phyloP scores from a whole-genome alignment of 352 stramenopile genomes.

The Pythium sukuiense region DNA sequence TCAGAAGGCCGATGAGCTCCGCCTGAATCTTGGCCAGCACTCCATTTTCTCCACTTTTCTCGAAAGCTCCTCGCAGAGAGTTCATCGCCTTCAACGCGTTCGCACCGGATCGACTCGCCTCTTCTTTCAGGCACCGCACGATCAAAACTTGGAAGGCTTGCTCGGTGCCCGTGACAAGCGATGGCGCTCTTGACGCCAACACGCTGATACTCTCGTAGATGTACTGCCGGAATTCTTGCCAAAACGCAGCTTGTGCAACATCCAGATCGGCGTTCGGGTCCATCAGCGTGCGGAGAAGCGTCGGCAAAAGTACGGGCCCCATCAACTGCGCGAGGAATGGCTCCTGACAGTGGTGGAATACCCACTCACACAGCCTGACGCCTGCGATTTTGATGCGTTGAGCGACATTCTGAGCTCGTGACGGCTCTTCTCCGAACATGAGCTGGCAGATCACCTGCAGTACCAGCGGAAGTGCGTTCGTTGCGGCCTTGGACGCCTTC shows the following conservation, averaged over 20 bases:
- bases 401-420: conserved; percentile 44
- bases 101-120: conserved; percentile 46
- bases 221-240: conserved; percentile 54
- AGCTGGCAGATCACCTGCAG: conserved; percentile 75
- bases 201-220: conserved; percentile 62
- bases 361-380: conserved; percentile 58
- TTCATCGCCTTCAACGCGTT: conserved; percentile 71
- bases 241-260: conserved; percentile 39
- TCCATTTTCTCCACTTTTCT: conserved; percentile 20
- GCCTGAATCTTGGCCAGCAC: conserved; percentile 43
- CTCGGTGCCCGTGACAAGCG: conserved; percentile 47
- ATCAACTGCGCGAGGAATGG: conserved; percentile 49
- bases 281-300: conserved; percentile 61
- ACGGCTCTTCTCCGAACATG: conserved; percentile 64
- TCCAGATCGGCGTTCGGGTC: conserved; percentile 60
- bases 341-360: conserved; percentile 48
- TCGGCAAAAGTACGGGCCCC: conserved; percentile 68
- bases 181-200: conserved; percentile 39
- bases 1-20: conserved; percentile 56
- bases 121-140: conserved; percentile 58
- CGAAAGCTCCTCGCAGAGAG: conserved; percentile 47
- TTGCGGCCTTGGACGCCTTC: conserved; percentile 45
- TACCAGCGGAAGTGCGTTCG: conserved; percentile 61
- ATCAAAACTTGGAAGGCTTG: conserved; percentile 78
- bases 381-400: conserved; percentile 69